These are phyloP conservation scores for Nidularia sp. DNA, from an alignment of 768 basidiomycete species.

Conservation along the genomic window DNA sequence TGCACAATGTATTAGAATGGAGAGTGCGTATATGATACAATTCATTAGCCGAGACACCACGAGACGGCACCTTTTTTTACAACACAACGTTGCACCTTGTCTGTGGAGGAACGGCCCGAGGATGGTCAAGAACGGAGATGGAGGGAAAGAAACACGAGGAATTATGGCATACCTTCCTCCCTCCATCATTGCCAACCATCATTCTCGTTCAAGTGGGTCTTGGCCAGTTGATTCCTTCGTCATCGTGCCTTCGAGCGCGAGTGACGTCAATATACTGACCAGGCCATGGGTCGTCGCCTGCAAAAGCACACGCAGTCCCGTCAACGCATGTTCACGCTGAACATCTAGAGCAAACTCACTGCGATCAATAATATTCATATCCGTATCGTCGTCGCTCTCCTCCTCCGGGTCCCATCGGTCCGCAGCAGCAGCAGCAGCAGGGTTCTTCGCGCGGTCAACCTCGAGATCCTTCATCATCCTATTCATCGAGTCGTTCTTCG, in stretches of 20 bases:
- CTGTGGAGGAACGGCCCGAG: no score
- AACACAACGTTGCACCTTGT: no score
- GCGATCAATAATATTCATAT: constrained; percentile 63
- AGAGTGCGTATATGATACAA: neutral
- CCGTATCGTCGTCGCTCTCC: constrained; percentile 33
- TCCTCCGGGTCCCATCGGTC: constrained; percentile 62
- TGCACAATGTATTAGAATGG: neutral
- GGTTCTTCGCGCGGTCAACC: constrained; percentile 67
- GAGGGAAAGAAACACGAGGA: no score
- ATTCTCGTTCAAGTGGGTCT: constrained; percentile 45
- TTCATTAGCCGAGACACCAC: neutral
- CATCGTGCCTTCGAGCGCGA: constrained; percentile 46
- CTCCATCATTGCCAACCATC: neutral
- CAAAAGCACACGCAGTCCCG: constrained; percentile 46
- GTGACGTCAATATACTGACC: constrained; percentile 77
- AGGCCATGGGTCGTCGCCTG: constrained; percentile 69
- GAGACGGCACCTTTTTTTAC: neutral
- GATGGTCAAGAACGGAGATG: no score
- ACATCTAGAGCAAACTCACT: constrained; percentile 40
- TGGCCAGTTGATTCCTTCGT: constrained; percentile 67
- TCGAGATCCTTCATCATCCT: constrained; percentile 77
- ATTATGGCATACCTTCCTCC: no score
- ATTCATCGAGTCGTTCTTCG: constrained; percentile 74
- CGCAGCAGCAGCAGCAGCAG: constrained; percentile 49
- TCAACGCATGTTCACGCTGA: constrained; percentile 32